Evolutionary conservation across 257 asterid genomes (phyloP), one percentile per base, ranked within the genome.

Genomic region (Solanum sitiens): DNA sequence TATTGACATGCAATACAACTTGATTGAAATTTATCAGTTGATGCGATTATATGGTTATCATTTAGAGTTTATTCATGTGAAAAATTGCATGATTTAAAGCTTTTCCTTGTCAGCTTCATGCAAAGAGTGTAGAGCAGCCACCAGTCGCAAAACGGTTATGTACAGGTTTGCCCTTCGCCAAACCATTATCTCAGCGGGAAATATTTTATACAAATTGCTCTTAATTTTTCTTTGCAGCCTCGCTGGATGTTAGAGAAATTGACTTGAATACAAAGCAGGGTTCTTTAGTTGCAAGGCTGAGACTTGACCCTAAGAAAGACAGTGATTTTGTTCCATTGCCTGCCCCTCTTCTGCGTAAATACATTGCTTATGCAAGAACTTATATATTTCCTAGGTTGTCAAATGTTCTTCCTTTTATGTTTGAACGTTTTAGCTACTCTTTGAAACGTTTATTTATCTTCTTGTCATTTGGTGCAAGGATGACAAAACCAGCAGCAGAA

Each of bases 401-500:
- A 85, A 65, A 59, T 86, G 80, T 68, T 88, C 90, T 91, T 85
- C 11, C 74, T 85, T 20, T 25, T 32, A 75, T 86, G 72, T 85
- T 25, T 70, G 50, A 61, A 70, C 23, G 65, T 77, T 47, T 89
- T 79, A 86, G 85, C 72, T 68, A 77, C 76, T 90, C 83, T 71
- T 9, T 74, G 79, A 56, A 86, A 86, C 53, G 68, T 86, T 79
- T 42, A 45, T 86, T 89, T 87, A 30, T 85, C 87, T 87, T 76
- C 89, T 90, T 75, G 77, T 56, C 73, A 42, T 50, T 80, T 83
- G 88, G 72, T 91, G 65, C 75, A 87, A 96, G 99, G 95, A 94
- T 96, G 99, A 92, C 98, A 86, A 95, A 91, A 88, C 96, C 95
- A 90, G 99, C 98, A 42, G 99, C 99, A 86, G 98, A 93, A 47